A percentile compares a stretch with the other conserved stretches of the same genome.
phyloP scores from a whole-genome alignment of 2,329 filamentous ascomycete species.

The Aspergillus awamori region DNA sequence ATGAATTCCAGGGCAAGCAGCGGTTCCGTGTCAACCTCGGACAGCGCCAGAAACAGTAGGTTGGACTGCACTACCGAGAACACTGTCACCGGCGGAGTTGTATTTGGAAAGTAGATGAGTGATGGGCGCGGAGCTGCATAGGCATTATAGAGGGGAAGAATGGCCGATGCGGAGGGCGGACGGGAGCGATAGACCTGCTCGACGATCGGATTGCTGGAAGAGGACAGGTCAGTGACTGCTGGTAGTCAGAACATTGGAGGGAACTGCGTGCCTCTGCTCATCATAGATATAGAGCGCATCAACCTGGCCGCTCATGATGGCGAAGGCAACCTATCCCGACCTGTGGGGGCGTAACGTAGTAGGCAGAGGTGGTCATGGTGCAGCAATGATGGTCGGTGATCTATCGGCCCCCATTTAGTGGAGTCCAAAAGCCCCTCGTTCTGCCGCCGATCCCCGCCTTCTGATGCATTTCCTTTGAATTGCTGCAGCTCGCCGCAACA shows the following conservation, averaged over 20 bases:
- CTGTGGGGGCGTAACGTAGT: constrained; percentile 20
- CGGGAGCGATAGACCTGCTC: constrained; percentile 86
- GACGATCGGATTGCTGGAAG: constrained; percentile 76
- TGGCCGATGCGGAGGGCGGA: constrained; percentile 72
- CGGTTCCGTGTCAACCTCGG: constrained; percentile 84
- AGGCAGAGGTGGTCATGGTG: constrained; percentile 2
- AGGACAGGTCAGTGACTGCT: constrained; percentile 22
- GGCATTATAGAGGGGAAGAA: constrained; percentile 84
- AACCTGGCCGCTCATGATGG: constrained; percentile 79
- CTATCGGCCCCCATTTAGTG: not conserved
- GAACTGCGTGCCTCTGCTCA: constrained; percentile 75
- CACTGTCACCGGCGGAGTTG: constrained; percentile 81
- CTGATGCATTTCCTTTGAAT: constrained; percentile 2
- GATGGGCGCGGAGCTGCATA: constrained; percentile 80
- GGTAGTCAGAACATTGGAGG: not conserved
- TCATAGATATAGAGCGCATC: constrained; percentile 97
- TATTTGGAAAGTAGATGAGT: constrained; percentile 79
- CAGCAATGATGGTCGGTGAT: constrained; percentile 8
- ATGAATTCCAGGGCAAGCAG: constrained; percentile 91
- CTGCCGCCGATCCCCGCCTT: constrained; percentile 39
- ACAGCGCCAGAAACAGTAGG: constrained; percentile 80
- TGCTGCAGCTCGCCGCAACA: not conserved
- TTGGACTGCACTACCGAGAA: constrained; percentile 88
- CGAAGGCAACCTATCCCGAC: constrained; percentile 26
- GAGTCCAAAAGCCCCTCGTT: constrained; percentile 22